phyloP scores from a whole-genome alignment of 2,329 filamentous ascomycete species.

The Exophiala bonariae region DNA sequence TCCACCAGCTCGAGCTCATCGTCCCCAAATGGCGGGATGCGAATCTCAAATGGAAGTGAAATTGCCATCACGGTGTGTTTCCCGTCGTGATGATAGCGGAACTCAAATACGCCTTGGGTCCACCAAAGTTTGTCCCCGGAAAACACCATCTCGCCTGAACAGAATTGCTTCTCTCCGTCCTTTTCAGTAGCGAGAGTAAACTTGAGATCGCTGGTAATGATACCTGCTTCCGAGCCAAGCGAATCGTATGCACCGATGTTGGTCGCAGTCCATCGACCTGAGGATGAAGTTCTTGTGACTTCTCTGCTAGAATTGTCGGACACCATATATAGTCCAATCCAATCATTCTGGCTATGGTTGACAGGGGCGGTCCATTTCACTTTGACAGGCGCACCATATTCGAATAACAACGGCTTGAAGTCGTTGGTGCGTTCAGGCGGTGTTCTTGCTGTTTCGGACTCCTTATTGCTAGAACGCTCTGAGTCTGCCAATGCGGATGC shows the following conservation, averaged over 20 bases:
- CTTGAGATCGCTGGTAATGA: slow-evolving; percentile 67
- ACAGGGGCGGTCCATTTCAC: slow-evolving; percentile 88
- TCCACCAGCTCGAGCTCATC: slow-evolving; percentile 59
- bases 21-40: slow-evolving; percentile 77
- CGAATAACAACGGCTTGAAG: slow-evolving; percentile 74
- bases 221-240: slow-evolving; percentile 71
- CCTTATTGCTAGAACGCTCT: slow-evolving; percentile 68
- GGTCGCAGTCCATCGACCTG: slow-evolving; percentile 86
- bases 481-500: slow-evolving; percentile 52
- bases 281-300: slow-evolving; percentile 76
- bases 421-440: slow-evolving; percentile 59
- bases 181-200: slow-evolving; percentile 41
- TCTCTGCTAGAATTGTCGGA: slow-evolving; percentile 89
- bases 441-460: slow-evolving; percentile 68
- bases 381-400: slow-evolving; percentile 86
- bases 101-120: slow-evolving; percentile 94
- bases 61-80: slow-evolving; percentile 93
- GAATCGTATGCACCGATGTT: slow-evolving; percentile 75
- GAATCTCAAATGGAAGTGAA: slow-evolving; percentile 88
- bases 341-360: slow-evolving; percentile 87
- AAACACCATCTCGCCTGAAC: slow-evolving; percentile 82
- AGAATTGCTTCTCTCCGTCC: slow-evolving; percentile 53
- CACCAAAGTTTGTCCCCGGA: slow-evolving; percentile 94
- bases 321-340: slow-evolving; percentile 95
- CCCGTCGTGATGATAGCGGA: slow-evolving; percentile 93